Conservation (phyloP, 2,329 filamentous ascomycete genomes). For the Tothia fuscella region DNA sequence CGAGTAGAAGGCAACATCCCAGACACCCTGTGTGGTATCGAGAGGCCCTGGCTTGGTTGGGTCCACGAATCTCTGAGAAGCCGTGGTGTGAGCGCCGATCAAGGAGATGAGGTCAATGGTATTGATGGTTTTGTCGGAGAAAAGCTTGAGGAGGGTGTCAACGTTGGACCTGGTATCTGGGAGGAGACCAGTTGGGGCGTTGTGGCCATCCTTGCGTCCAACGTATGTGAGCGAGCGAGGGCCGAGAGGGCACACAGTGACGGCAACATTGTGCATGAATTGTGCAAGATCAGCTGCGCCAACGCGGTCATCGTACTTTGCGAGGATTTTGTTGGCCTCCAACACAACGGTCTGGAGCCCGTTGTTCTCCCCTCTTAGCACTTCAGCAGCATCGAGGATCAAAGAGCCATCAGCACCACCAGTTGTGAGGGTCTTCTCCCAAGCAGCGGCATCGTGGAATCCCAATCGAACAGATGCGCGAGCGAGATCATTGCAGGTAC, state of each 20-base stretch:
- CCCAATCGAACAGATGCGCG: conserved; percentile 21
- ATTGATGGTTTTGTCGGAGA: conserved; percentile 39
- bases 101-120: conserved; percentile 41
- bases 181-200: conserved; percentile 1
- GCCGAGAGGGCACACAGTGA: conserved; percentile 39
- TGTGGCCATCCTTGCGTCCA: conserved; percentile 10
- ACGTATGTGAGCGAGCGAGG: conserved; percentile 37
- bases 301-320: conserved; percentile 30
- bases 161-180: conserved; percentile 29
- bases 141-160: conserved; percentile 34
- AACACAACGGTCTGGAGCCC: conserved; percentile 27
- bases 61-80: conserved; percentile 37
- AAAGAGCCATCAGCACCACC: conserved; percentile 30
- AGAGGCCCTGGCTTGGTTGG: conserved; percentile 15
- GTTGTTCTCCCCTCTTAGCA: conserved; percentile 27
- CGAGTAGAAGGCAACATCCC: conserved; percentile 12
- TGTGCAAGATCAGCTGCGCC: conserved; percentile 45
- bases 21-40: conserved; percentile 13
- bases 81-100: conserved; percentile 41
- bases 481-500: conserved; percentile 23
- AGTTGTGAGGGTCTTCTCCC: neutral
- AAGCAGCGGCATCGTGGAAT: conserved; percentile 23
- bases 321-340: conserved; percentile 27
- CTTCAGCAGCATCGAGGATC: conserved; percentile 24
- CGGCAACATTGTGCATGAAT: conserved; percentile 35